Evolutionary conservation across 257 asterid genomes (phyloP).

Genomic region (Lavandula angustifolia): DNA sequence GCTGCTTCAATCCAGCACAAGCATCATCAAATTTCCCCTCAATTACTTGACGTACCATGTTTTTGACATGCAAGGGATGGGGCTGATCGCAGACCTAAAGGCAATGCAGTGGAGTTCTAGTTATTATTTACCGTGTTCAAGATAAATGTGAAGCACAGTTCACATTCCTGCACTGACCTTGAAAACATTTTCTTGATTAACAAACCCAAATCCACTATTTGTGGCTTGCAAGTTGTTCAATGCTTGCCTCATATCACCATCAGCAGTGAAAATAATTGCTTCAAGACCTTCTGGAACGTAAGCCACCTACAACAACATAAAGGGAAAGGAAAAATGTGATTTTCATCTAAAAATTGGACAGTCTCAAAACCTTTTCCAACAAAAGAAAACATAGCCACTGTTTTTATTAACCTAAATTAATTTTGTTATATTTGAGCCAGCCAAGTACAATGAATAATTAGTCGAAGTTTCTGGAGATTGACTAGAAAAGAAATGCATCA

Average conservation of each 20-base stretch:
- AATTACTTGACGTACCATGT: constrained; percentile 77
- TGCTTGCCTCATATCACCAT: constrained; percentile 99
- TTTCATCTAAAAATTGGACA: constrained; percentile 1
- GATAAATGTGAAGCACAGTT: constrained; percentile 7
- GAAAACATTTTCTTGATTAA: constrained; percentile 96
- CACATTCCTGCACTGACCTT: constrained; percentile 51
- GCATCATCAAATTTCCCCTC: constrained; percentile 95
- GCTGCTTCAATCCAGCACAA: constrained; percentile 86
- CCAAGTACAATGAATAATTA: background rate
- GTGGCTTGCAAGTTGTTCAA: constrained; percentile 98
- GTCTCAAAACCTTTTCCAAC: constrained; percentile 1
- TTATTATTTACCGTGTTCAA: constrained; percentile 15
- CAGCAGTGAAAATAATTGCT: constrained; percentile 95
- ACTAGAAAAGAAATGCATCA: constrained; percentile 8
- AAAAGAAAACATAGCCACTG: constrained; percentile 8
- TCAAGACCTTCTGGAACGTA: constrained; percentile 97
- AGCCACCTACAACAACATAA: constrained; percentile 59
- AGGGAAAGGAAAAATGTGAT: background rate
- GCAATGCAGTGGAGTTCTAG: constrained; percentile 3
- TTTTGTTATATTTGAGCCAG: background rate
- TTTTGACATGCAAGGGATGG: constrained; percentile 94
- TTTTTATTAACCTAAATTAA: background rate
- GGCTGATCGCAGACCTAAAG: constrained; percentile 96
- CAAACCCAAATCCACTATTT: constrained; percentile 90
- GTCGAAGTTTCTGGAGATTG: background rate